Evolutionary conservation across 1,284 basidiomycete species (phyloP).

Genomic region (Cutaneotrichosporon cutaneum): DNA sequence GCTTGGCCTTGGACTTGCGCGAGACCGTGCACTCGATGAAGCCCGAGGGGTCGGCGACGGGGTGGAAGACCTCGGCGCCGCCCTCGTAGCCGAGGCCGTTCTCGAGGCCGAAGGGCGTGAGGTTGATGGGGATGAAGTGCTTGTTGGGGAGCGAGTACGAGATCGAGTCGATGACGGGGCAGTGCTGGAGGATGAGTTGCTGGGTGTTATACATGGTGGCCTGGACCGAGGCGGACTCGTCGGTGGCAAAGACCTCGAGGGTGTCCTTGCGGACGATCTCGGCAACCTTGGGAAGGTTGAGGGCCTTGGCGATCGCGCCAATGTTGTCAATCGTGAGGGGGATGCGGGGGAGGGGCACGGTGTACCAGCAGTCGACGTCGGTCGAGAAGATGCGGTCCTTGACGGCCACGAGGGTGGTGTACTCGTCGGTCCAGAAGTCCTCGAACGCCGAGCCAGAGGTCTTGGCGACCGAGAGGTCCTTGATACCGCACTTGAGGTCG

Average conservation of each 20-base stretch:
- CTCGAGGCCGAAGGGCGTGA: constrained; percentile 49
- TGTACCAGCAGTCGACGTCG: constrained; percentile 70
- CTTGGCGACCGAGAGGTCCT: constrained; percentile 83
- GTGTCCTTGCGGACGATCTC: constrained; percentile 65
- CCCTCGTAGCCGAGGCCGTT: constrained; percentile 60
- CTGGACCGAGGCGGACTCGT: constrained; percentile 90
- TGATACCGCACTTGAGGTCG: constrained; percentile 66
- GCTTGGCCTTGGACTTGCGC: constrained; percentile 41
- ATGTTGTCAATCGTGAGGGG: constrained; percentile 56
- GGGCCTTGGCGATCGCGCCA: constrained; percentile 58
- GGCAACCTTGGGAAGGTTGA: constrained; percentile 62
- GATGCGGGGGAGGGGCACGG: constrained; percentile 59
- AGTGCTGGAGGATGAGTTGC: constrained; percentile 67
- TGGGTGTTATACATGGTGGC: constrained; percentile 91
- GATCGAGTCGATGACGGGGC: constrained; percentile 63
- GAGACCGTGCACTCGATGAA: constrained; percentile 56
- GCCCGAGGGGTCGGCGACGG: constrained; percentile 66
- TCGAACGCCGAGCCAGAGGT: constrained; percentile 83
- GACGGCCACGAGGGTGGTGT: constrained; percentile 68
- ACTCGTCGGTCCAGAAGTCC: constrained; percentile 79
- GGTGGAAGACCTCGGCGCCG: constrained; percentile 77
- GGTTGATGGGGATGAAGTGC: constrained; percentile 68
- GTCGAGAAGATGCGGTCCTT: constrained; percentile 84
- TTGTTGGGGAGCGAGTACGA: constrained; percentile 86
- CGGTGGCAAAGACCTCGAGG: constrained; percentile 76